Conservation (phyloP, 1,284 basidiomycete species). For the Cutaneotrichosporon cyanovorans region DNA sequence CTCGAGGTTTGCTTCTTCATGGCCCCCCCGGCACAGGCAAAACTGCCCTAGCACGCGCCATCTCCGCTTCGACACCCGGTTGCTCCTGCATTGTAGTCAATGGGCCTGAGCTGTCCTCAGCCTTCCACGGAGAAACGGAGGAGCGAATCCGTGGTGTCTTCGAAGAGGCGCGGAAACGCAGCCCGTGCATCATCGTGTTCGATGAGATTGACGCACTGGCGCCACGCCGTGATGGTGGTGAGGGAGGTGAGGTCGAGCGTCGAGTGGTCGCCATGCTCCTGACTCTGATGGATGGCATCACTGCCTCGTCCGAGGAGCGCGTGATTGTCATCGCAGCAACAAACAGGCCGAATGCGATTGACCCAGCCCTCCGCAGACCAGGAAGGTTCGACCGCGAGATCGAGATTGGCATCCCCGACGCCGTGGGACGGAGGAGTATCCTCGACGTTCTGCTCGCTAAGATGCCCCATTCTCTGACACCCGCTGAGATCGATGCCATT, state of each 20-base stretch:
- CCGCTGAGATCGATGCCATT: constrained; percentile 57
- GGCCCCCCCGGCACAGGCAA: constrained; percentile 93
- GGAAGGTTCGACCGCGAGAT: constrained; percentile 96
- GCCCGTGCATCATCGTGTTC: constrained; percentile 86
- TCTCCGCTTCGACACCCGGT: constrained; percentile 65
- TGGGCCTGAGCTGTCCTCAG: constrained; percentile 87
- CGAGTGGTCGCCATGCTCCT: constrained; percentile 91
- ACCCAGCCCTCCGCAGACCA: constrained; percentile 87
- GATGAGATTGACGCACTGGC: constrained; percentile 96
- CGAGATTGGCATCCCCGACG: constrained; percentile 91
- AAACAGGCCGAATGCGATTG: constrained; percentile 93
- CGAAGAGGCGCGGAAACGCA: constrained; percentile 66
- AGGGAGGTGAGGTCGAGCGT: constrained; percentile 87
- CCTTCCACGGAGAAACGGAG: constrained; percentile 96
- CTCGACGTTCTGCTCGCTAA: constrained; percentile 70
- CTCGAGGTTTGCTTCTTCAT: constrained; percentile 79
- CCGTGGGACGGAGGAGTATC: constrained; percentile 71
- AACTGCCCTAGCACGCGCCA: constrained; percentile 83
- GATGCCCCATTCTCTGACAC: constrained; percentile 66
- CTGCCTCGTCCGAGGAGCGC: constrained; percentile 47
- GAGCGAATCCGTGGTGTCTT: constrained; percentile 83
- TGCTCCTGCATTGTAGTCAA: constrained; percentile 82
- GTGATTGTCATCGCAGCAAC: constrained; percentile 96
- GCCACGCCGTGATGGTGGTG: constrained; percentile 75
- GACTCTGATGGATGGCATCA: constrained; percentile 92